Evolutionary conservation across 192 early-diverging fungal genomes (phyloP).

Genomic region (Bifiguratus adelaidae): DNA sequence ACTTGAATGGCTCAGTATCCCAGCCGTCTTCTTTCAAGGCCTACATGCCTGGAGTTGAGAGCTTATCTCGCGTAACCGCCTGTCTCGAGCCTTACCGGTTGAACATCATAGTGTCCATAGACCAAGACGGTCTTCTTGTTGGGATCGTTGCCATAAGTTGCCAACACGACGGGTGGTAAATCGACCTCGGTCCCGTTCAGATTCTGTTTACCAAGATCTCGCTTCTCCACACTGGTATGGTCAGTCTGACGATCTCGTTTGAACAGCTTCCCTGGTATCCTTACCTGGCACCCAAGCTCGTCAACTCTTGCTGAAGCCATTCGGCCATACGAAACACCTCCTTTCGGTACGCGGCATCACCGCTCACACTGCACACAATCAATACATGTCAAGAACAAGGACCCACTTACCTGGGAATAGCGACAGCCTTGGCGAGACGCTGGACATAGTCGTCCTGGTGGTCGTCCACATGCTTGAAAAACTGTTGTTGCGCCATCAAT

Average conservation of each 20-base stretch:
- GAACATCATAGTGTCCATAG: conserved; percentile 98
- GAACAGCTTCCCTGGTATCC: not conserved
- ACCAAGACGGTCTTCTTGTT: conserved; percentile 93
- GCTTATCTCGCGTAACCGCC: not conserved
- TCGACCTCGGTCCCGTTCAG: conserved; percentile 70
- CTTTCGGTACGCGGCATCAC: conserved; percentile 59
- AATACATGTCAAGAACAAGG: too few species aligned
- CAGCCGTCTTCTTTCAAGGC: conserved; percentile 78
- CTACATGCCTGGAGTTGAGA: conserved; percentile 1
- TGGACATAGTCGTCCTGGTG: conserved; percentile 76
- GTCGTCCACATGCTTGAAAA: conserved; percentile 66
- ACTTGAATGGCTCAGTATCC: conserved; percentile 83
- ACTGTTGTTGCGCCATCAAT: too few species aligned
- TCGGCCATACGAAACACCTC: conserved; percentile 87
- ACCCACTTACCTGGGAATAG: conserved; percentile 71
- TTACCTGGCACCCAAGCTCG: conserved; percentile 56
- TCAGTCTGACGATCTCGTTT: not conserved
- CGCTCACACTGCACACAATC: conserved; percentile 49
- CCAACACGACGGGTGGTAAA: conserved; percentile 88
- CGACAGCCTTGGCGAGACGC: conserved; percentile 78
- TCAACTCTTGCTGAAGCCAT: conserved; percentile 69
- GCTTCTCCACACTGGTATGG: conserved; percentile 32
- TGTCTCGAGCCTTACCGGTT: conserved; percentile 54
- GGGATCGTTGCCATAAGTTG: conserved; percentile 81
- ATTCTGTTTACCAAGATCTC: conserved; percentile 73